Base-by-base conservation (phyloP, 1,284 basidiomycete genomes). In the Cryptococcus sp. region DNA sequence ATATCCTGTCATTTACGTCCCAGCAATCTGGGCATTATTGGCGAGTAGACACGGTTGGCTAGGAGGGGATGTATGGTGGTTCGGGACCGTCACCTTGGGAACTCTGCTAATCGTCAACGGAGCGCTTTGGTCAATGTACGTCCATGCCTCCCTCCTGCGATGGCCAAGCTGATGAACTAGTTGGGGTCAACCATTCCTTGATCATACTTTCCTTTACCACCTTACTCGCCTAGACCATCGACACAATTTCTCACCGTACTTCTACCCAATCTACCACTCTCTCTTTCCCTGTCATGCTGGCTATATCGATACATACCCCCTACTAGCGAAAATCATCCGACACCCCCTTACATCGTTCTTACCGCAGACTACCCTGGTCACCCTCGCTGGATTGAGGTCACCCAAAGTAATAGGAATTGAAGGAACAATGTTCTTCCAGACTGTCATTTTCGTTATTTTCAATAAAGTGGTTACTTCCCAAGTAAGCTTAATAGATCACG, bases 391-490 rank as follows among this genome's bases (percentile, higher is more conserved):
- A 11, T 57, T 75, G 31, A 21, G 5, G 13, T 9, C 23, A 5
- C 41, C 41, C 3, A 24, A 24, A 16, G 18, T 7, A 13, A 43
- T 24, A 10, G 41, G 41, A 14, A 43, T 43, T 5, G 21, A 43
- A 23, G 41, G 41, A 22, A 81, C 88, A 2, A 60, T 73, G 57
- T 91, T 96, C 65, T 80, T 92, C 19, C 93, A 98, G 74, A 98
- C 96, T 0, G 81, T 83, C 44, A 77, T 83, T 0, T 98, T 99
- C 67, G 92, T 98, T 14, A 78, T 89, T 1, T 93, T 97, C 79
- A 99, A 98, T 75, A 96, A 97, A 77, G 96, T 99, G 41, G 96
- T 91, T 80, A 99, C 96, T 0, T 94, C 91, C 1, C 91, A 94
- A 80, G 89, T 88, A 59, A 54, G 83, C 34, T n/a, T 36, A n/a